These are phyloP conservation scores for Brettanomyces anomalus DNA, from an alignment of 805 yeast species.

Conservation along the genomic window DNA sequence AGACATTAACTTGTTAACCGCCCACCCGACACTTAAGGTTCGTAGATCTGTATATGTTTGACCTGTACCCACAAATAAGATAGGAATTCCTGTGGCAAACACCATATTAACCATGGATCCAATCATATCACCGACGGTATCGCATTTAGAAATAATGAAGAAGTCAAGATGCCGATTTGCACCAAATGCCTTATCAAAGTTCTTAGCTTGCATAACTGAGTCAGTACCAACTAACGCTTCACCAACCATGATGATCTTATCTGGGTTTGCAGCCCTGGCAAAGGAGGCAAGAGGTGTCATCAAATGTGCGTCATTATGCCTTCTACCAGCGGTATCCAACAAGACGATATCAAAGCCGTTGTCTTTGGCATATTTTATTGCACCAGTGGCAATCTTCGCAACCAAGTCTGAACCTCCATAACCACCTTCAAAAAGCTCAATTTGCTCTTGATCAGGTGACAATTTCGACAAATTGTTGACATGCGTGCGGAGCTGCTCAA, in stretches of 20 bases:
- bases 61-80: constrained; percentile 91
- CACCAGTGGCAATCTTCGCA: constrained; percentile 85
- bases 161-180: constrained; percentile 73
- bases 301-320: constrained; percentile 87
- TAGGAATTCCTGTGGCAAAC: constrained; percentile 91
- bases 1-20: constrained; percentile 75
- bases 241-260: constrained; percentile 96
- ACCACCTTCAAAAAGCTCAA: constrained; percentile 87
- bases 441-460: constrained; percentile 36
- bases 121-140: constrained; percentile 92
- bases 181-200: constrained; percentile 91
- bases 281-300: constrained; percentile 95
- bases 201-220: constrained; percentile 89
- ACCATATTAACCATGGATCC: constrained; percentile 98
- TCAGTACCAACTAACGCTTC: constrained; percentile 98
- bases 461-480: constrained; percentile 73
- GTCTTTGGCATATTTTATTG: constrained; percentile 68
- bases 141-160: constrained; percentile 89
- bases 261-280: constrained; percentile 92
- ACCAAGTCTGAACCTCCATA: constrained; percentile 95
- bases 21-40: constrained; percentile 85
- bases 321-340: constrained; percentile 96
- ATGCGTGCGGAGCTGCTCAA: constrained; percentile 93
- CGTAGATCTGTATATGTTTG: constrained; percentile 94
- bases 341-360: constrained; percentile 74